Base-by-base conservation (phyloP, 805 yeast genomes). In the Nakazawaea sp. region DNA sequence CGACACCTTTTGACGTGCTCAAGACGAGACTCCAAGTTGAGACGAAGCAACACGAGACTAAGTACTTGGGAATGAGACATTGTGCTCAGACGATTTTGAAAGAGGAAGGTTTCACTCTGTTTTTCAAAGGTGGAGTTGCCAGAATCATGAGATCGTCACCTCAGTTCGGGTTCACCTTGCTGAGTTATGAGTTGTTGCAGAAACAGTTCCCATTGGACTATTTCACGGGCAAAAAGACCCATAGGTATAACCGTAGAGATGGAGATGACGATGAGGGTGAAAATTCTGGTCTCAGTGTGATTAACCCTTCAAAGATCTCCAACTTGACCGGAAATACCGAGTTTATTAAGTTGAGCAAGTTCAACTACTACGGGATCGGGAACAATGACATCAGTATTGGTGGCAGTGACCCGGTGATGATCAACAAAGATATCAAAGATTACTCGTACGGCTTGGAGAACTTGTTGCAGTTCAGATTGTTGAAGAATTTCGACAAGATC, bases 1-100 rank as follows among this genome's bases (percentile, higher is more conserved):
- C 98, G 2, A 90, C 98, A 0, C 98, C 98, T 2, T 88, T 87
- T 52, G 98, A 90, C 67, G 97, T 90, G 33, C 84, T 92, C 51
- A 90, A 90, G 65, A 90, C 98, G 3, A 79, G 97, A 60, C 66
- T 90, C 45, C 98, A 90, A 64, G 79, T 87, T 43, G 94, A 80
- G 56, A 70, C 86, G 5, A 77, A 81, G 44, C 62, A 70, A 39
- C 90, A 89, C 38, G 95, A 86, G 52, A 72, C 83, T 12, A 73
- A 73, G 32, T 90, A 90, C 62, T 68, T 59, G 18, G 90, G 94
- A 41, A 80, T 90, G 38, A 50, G 67, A 21, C 89, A 88, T 60
- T 94, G 96, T 17, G 82, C 81, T 30, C 58, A 63, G 23, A 75
- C 83, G 3, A 88, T 90, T 40, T 56, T 78, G 48, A 74, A 62